These are phyloP conservation scores for Hanseniaspora jakobsenii DNA, from an alignment of 805 yeast genomes.

Conservation along the genomic window DNA sequence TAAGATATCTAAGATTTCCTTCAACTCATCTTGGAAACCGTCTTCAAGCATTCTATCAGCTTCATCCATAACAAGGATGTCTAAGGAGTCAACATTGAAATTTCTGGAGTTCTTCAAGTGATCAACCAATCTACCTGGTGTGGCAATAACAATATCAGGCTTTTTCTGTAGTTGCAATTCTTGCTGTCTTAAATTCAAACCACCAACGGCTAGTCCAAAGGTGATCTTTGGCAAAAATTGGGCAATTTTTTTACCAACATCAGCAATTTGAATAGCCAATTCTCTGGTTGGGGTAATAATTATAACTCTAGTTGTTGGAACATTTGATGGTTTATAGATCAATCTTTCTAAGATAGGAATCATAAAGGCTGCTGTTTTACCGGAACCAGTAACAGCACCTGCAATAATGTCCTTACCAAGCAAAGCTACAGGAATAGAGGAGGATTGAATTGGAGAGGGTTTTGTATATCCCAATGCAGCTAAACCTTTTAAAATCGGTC, in stretches of 20 bases:
- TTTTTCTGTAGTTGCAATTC: slow-evolving; percentile 85
- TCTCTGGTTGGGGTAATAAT: slow-evolving; percentile 95
- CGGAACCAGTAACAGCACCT: slow-evolving; percentile 99
- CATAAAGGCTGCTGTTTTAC: slow-evolving; percentile 97
- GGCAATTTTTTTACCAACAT: slow-evolving; percentile 79
- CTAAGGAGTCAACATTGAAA: slow-evolving; percentile 80
- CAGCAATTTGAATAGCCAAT: slow-evolving; percentile 88
- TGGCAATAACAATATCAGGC: slow-evolving; percentile 94
- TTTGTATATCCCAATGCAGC: slow-evolving; percentile 67
- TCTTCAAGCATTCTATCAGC: slow-evolving; percentile 99
- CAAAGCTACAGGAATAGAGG: slow-evolving; percentile 85
- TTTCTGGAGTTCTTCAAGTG: slow-evolving; percentile 92
- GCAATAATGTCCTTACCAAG: slow-evolving; percentile 95
- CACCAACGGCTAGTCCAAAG: slow-evolving; percentile 97
- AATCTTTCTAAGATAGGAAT: slow-evolving; percentile 90
- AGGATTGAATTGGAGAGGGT: slow-evolving; percentile 90
- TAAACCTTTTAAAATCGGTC: slow-evolving; percentile 81
- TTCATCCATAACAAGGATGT: slow-evolving; percentile 87
- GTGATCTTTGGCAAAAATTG: slow-evolving; percentile 61
- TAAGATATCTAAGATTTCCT: slow-evolving; percentile 74
- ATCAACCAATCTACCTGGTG: slow-evolving; percentile 97
- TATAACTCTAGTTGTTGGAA: slow-evolving; percentile 80
- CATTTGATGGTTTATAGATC: slow-evolving; percentile 72
- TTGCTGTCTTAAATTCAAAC: slow-evolving; percentile 86
- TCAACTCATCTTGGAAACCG: slow-evolving; percentile 91